These are phyloP conservation scores for Lodderomyces elongisporus DNA, from an alignment of 1,139 yeast genomes.

Conservation along the genomic window DNA sequence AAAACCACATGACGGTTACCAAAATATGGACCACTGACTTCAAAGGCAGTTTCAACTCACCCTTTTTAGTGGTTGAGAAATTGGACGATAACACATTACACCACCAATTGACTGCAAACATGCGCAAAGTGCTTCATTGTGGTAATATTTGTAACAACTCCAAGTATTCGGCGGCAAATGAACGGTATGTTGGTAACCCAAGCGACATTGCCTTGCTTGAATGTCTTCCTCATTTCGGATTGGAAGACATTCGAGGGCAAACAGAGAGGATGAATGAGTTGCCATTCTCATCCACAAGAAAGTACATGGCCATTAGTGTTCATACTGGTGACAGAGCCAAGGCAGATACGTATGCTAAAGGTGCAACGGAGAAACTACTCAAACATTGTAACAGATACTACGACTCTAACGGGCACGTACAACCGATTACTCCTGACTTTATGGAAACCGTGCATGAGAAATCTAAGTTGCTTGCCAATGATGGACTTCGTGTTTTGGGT, in stretches of 20 bases:
- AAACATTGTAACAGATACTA: slow-evolving; percentile 56
- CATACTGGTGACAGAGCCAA: slow-evolving; percentile 55
- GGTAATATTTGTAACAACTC: slow-evolving; percentile 85
- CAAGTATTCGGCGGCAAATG: slow-evolving; percentile 61
- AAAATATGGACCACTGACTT: slow-evolving; percentile 78
- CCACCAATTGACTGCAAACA: slow-evolving; percentile 47
- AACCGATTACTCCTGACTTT: slow-evolving; percentile 49
- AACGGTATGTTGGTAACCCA: slow-evolving; percentile 81
- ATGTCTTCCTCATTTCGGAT: slow-evolving; percentile 61
- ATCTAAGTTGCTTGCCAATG: slow-evolving; percentile 64
- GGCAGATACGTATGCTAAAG: slow-evolving; percentile 69
- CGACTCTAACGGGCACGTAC: slow-evolving; percentile 51
- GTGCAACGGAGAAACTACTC: slow-evolving; percentile 80
- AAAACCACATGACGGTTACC: slow-evolving; percentile 89
- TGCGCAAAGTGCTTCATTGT: slow-evolving; percentile 51
- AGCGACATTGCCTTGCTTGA: slow-evolving; percentile 89
- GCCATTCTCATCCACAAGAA: slow-evolving; percentile 80
- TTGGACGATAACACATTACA: slow-evolving; percentile 35
- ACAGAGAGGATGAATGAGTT: slow-evolving; percentile 60
- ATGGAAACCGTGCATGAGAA: slow-evolving; percentile 44
- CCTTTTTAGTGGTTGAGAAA: slow-evolving; percentile 47
- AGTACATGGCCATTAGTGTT: slow-evolving; percentile 79
- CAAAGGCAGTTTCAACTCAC: slow-evolving; percentile 46
- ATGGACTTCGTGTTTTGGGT: slow-evolving; percentile 83
- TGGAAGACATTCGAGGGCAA: slow-evolving; percentile 63